Base-by-base conservation (phyloP, 2,329 filamentous ascomycete species). In the Claviceps sorghi region DNA sequence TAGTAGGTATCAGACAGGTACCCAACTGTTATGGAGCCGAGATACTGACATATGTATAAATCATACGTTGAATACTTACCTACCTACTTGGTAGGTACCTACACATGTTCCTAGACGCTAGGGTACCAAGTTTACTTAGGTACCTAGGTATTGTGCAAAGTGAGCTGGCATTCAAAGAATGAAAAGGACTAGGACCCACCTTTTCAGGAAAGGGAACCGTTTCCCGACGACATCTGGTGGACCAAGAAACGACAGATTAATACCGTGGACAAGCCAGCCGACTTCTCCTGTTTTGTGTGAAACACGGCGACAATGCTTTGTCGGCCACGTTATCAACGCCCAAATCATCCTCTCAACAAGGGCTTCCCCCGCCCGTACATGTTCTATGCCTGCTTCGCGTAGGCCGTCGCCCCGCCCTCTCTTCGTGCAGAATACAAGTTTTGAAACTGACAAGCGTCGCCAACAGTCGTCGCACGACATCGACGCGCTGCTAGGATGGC, bases 81-180 rank as follows among this genome's bases (percentile, higher is more conserved):
- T 38, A n/a, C 17, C 36, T 38, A 38, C 17, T 10, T 17, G 7
- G n/a, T 41, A 41, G n/a, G 40, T 42, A 42, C 6, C 22, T 44
- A n/a, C n/a, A n/a, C n/a, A n/a, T n/a, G n/a, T n/a, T n/a, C n/a
- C n/a, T n/a, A n/a, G n/a, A n/a, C n/a, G n/a, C n/a, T n/a, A n/a
- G n/a, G n/a, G n/a, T n/a, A n/a, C n/a, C n/a, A n/a, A n/a, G n/a
- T n/a, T n/a, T n/a, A 22, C 10, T 17, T n/a, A 43, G 3, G 3
- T 26, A 26, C 26, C 26, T 26, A 26, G 26, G 26, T 26, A 26
- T n/a, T n/a, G n/a, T n/a, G 54, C 55, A 57, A 50, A 48, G 48
- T 57, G 54, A 54, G 54, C 52, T 57, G 55, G 55, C 55, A 42
- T 49, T 42, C 40, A 41, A 46, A 47, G n/a, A n/a, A n/a, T n/a